These are phyloP conservation scores for Arabidopsis hybrid DNA, from an alignment of 441 rosid genomes.

Conservation along the genomic window DNA sequence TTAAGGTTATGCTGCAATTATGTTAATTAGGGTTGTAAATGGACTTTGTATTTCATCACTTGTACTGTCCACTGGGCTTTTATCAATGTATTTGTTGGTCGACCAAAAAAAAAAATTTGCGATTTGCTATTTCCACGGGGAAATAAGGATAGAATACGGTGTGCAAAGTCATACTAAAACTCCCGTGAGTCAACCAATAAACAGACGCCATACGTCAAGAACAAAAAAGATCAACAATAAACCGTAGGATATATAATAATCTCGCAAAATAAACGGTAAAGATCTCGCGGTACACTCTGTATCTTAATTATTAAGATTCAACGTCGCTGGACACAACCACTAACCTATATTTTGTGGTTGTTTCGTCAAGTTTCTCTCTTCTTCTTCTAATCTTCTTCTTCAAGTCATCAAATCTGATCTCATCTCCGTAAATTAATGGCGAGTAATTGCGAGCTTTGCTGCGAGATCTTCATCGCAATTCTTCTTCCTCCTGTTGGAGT, in stretches of 20 bases:
- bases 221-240: background rate
- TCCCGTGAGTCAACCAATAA: background rate
- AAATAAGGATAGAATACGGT: background rate
- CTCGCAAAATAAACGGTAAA: constrained; percentile 3
- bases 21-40: too few species aligned
- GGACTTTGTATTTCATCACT: too few species aligned
- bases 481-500: constrained; percentile 89
- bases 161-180: background rate
- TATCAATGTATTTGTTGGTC: too few species aligned
- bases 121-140: background rate
- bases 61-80: too few species aligned
- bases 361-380: constrained; percentile 29
- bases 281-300: background rate
- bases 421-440: constrained; percentile 48
- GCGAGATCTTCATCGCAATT: constrained; percentile 82
- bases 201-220: background rate
- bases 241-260: background rate
- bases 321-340: constrained; percentile 9
- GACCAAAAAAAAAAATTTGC: too few species aligned
- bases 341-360: background rate
- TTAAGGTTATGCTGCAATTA: too few species aligned
- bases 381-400: constrained; percentile 14
- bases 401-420: constrained; percentile 21
- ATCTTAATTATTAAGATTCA: background rate
- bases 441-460: constrained; percentile 60